These are phyloP conservation scores for Mortierella hygrophila DNA, from an alignment of 192 early-diverging fungal genomes.

Conservation along the genomic window DNA sequence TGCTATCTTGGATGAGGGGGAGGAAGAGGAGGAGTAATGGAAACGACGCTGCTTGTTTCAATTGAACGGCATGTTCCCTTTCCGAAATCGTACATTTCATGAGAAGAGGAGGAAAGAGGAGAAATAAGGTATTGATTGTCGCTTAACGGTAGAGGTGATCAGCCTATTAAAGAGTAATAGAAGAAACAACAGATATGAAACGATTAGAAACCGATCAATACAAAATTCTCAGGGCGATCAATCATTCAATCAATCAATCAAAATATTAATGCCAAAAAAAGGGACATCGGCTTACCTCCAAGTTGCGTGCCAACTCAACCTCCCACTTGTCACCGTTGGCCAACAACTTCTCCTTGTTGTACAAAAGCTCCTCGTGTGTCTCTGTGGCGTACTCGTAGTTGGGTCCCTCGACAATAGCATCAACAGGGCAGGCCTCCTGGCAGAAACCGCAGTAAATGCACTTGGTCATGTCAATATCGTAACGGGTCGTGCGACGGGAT, in stretches of 20 bases:
- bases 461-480: slow-evolving; percentile 99
- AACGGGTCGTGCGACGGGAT: slow-evolving; percentile 93
- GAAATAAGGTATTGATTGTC: not conserved
- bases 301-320: slow-evolving; percentile 87
- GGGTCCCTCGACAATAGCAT: slow-evolving; percentile 98
- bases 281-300: slow-evolving; percentile 39
- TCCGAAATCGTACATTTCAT: slow-evolving; percentile 1
- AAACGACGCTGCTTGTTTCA: not conserved
- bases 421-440: slow-evolving; percentile 96
- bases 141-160: slow-evolving; percentile 74
- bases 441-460: slow-evolving; percentile 98
- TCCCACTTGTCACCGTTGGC: slow-evolving; percentile 99
- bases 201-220: not conserved
- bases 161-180: not conserved
- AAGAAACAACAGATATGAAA: not conserved
- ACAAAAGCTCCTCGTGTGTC: slow-evolving; percentile 97
- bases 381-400: slow-evolving; percentile 98
- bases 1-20: not conserved
- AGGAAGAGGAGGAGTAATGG: not conserved
- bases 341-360: slow-evolving; percentile 98
- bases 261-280: not conserved
- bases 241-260: too few relatives aligned
- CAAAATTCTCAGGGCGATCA: too few relatives aligned
- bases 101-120: not conserved
- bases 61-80: not conserved